Percentiles rank a stretch among this genome's conserved stretches.
Conservation (phyloP, 441 rosid genomes). For the Pelargonium australe region DNA sequence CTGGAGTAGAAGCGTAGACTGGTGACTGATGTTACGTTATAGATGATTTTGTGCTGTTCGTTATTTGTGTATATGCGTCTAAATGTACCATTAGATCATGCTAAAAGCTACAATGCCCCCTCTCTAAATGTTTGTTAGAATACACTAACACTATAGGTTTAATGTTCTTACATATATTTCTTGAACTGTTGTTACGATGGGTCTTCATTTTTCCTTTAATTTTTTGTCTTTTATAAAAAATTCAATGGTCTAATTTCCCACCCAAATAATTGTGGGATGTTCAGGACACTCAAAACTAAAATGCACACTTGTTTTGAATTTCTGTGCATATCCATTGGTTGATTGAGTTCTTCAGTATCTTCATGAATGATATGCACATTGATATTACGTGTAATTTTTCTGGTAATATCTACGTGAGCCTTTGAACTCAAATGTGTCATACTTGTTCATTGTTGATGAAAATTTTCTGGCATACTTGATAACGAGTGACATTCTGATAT, state of each 20-base stretch:
- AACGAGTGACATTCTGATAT: background rate
- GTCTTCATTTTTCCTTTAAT: too few species aligned
- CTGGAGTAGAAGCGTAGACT: too few species aligned
- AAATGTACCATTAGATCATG: too few species aligned
- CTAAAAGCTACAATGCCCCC: too few species aligned
- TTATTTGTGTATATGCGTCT: too few species aligned
- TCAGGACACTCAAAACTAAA: background rate
- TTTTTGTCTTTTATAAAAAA: too few species aligned
- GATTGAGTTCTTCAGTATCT: background rate
- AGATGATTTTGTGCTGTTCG: too few species aligned
- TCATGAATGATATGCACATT: background rate
- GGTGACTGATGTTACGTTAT: too few species aligned
- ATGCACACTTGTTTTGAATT: background rate
- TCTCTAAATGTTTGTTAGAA: too few species aligned
- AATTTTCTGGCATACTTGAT: background rate
- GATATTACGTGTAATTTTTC: background rate
- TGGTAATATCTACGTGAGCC: background rate
- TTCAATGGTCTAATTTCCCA: background rate
- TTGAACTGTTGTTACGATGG: too few species aligned
- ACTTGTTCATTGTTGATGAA: background rate
- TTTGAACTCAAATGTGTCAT: background rate
- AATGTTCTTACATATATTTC: too few species aligned
- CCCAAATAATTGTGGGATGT: background rate
- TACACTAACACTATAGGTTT: too few species aligned
- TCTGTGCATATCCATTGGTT: background rate